A percentile compares a stretch with the other conserved stretches of the same genome.
phyloP scores from a whole-genome alignment of 305 asterid species.

The Fraxinus xanthoxyloides region DNA sequence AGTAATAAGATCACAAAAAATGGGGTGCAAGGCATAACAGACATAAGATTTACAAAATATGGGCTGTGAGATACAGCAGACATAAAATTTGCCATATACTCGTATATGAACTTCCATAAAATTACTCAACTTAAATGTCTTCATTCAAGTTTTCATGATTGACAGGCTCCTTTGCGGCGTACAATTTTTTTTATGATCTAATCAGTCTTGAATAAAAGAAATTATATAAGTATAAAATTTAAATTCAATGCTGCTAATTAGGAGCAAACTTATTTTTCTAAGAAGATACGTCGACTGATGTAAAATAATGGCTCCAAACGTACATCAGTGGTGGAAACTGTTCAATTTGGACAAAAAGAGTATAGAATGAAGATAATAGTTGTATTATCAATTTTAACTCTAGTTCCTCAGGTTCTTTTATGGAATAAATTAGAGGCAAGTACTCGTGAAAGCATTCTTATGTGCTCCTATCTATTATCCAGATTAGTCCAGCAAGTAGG shows the following conservation, averaged over 20 bases:
- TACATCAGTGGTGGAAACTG: neutral
- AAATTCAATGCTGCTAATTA: neutral
- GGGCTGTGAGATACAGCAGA: neutral
- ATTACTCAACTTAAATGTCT: slow-evolving; percentile 1
- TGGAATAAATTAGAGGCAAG: neutral
- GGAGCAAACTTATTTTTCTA: neutral
- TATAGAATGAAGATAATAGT: neutral
- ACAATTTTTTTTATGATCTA: neutral
- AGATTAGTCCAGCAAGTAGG: neutral
- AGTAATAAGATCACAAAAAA: slow-evolving; percentile 6
- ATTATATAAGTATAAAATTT: neutral
- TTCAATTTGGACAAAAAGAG: neutral
- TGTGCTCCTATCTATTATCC: neutral
- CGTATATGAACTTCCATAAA: neutral
- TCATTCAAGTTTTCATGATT: slow-evolving; percentile 19
- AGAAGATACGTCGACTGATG: neutral
- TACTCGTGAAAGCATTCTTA: neutral
- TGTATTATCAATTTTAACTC: neutral
- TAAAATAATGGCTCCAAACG: neutral
- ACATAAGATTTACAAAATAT: neutral
- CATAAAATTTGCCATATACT: neutral
- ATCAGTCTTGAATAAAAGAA: neutral
- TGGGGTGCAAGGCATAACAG: neutral
- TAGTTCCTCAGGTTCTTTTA: neutral
- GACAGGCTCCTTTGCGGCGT: neutral